Conservation (phyloP, 306 rosid genomes). For the barrel medic (Medicago truncatula) region MtrunA17r5.0-ANR NC_053045.1:41905001-41905500, state of each 20-base stretch:
- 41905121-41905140: no score
- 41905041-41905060: background rate
- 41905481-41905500: conserved; percentile 22
- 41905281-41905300: background rate
- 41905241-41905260: no score
- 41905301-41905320: background rate
- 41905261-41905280: background rate
- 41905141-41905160: no score
- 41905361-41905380: conserved; percentile 8
- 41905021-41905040: background rate
- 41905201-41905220: no score
- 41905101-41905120: no score
- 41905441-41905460: conserved; percentile 19
- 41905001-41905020: conserved; percentile 1
- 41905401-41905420: conserved; percentile 7
- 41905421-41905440: background rate
- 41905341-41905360: background rate
- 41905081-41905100: no score
- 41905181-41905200: no score
- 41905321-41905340: conserved; percentile 25
- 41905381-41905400: background rate
- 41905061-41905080: background rate
- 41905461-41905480: conserved; percentile 4
- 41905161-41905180: no score
- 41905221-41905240: no score